Evolutionary conservation across 2,329 filamentous ascomycete genomes (phyloP).

Genomic region (Aspergillus sp.): DNA sequence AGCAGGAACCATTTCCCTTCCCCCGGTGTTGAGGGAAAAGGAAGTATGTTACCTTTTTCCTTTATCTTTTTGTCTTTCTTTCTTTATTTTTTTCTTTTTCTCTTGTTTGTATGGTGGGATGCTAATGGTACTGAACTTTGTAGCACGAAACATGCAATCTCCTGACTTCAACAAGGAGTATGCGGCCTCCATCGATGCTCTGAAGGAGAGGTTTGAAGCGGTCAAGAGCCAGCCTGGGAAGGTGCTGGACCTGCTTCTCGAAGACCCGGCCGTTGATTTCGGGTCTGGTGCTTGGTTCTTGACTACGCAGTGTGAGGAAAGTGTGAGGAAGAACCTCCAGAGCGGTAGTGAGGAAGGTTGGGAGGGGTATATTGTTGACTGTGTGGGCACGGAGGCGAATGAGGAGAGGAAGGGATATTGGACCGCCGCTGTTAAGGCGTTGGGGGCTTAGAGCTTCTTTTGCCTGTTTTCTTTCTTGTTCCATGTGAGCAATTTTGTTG

Average conservation of each 20-base stretch:
- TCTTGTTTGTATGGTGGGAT: not conserved
- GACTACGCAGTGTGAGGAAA: constrained; percentile 51
- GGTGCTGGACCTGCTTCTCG: constrained; percentile 53
- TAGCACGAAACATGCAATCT: constrained; percentile 64
- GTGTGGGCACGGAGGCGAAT: constrained; percentile 52
- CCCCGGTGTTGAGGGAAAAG: constrained; percentile 14
- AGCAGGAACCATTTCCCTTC: constrained; percentile 40
- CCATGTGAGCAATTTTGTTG: not conserved
- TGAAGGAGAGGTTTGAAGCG: constrained; percentile 29
- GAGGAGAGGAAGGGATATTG: constrained; percentile 51
- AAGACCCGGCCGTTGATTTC: constrained; percentile 53
- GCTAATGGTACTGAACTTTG: not conserved
- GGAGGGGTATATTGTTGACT: constrained; percentile 53
- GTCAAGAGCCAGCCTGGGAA: constrained; percentile 41
- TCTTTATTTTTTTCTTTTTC: not conserved
- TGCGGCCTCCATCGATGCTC: constrained; percentile 45
- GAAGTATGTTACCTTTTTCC: constrained; percentile 13
- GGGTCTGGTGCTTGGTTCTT: constrained; percentile 63
- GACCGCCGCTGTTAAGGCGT: constrained; percentile 46
- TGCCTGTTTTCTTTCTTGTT: not conserved
- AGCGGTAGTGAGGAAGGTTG: constrained; percentile 52
- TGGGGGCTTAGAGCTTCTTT: constrained; percentile 25
- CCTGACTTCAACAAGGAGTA: constrained; percentile 57
- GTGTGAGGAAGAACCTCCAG: constrained; percentile 46
- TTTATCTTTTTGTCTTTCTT: not conserved